phyloP scores from a whole-genome alignment of 192 early-diverging fungal genomes.

The Podila clonocystis region DNA sequence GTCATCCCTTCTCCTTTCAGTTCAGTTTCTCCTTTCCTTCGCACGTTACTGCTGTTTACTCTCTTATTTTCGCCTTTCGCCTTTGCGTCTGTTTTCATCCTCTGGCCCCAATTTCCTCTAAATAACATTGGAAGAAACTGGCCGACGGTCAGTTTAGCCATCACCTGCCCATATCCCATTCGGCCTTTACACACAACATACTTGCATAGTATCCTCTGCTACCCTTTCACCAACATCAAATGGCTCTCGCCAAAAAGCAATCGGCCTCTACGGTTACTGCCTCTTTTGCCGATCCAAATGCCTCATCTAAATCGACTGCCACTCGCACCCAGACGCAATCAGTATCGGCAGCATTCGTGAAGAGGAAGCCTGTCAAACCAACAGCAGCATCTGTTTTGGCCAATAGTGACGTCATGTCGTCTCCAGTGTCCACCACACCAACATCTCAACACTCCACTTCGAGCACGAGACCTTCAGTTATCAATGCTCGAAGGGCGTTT shows the following conservation, averaged over 20 bases:
- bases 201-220: neutral
- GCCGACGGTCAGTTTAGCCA: too few relatives aligned
- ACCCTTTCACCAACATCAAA: neutral
- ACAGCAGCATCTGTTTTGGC: neutral
- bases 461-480: neutral
- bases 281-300: neutral
- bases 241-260: conserved; percentile 22
- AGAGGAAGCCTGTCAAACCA: conserved; percentile 31
- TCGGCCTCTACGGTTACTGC: conserved; percentile 1
- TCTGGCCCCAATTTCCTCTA: neutral
- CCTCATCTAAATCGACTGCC: neutral
- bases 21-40: neutral
- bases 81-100: neutral
- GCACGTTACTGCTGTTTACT: conserved; percentile 2
- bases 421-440: neutral
- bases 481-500: neutral
- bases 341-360: neutral
- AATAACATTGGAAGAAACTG: neutral
- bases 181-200: neutral
- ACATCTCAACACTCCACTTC: neutral
- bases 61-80: neutral
- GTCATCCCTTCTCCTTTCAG: neutral
- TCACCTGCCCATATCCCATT: neutral
- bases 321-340: neutral
- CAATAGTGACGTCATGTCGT: conserved; percentile 1